Base-by-base conservation (phyloP, 495 filamentous ascomycete species). In the Hypoxylon rickii region DNA sequence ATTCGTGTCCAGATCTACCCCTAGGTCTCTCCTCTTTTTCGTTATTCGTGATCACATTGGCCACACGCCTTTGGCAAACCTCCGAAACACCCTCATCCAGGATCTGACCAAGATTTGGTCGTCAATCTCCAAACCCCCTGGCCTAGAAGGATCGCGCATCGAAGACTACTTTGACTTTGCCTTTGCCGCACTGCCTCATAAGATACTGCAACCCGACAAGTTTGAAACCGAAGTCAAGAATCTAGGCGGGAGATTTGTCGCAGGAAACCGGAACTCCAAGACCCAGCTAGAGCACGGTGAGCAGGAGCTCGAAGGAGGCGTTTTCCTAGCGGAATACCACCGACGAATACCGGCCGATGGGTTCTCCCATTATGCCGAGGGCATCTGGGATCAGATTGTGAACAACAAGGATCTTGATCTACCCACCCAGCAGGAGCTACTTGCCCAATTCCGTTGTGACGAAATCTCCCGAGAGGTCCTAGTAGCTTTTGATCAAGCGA, bases 111-210 rank as follows among this genome's bases (percentile, higher is more conserved):
- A 89, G 55, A 90, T 98, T 42, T 98, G 94, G 94, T 80, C 89
- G 2, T 86, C 89, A 13, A 84, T 97, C 57, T 89, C 90, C 26
- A 98, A 98, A 66, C 94, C 94, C 1, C 67, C 83, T 19, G 95
- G 94, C 0, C 76, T 96, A 32, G 94, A 98, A 63, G 86, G 86
- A 50, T 92, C 92, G 0, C 83, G 83, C 43, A 96, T 97, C 46
- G 88, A 90, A 47, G 93, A 98, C 60, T 97, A 97, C 72, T 98
- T 98, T 65, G 94, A 98, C 73, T 97, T 97, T 70, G 90, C 92
- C 58, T 98, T 98, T 65, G 89, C 90, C 42, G 90, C 94, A 6
- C 80, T 98, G 16, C 95, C 94, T 15, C 94, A 98, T 74, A 98
- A 98, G 76, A 88, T 96, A 34, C 83, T 97, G 48, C 92, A 97